phyloP scores from a whole-genome alignment of 768 basidiomycete species.

The Mycena capillaripes region DNA sequence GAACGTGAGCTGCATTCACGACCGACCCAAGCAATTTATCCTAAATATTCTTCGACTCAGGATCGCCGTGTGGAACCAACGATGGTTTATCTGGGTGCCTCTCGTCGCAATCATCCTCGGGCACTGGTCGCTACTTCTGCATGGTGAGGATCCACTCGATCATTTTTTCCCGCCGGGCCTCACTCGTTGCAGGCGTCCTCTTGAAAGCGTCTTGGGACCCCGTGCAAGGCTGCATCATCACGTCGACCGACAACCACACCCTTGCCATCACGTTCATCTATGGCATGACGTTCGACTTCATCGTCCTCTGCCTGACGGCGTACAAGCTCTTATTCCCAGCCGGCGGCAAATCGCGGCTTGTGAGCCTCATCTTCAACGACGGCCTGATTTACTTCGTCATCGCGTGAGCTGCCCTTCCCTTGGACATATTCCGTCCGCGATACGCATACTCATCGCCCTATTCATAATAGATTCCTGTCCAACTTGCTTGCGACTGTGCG shows the following conservation, averaged over 20 bases:
- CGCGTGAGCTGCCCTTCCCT: slow-evolving; percentile 61
- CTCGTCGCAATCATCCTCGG: slow-evolving; percentile 71
- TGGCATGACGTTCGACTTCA: slow-evolving; percentile 79
- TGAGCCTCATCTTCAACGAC: slow-evolving; percentile 78
- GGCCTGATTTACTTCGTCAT: slow-evolving; percentile 81
- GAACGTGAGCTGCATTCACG: slow-evolving; percentile 63
- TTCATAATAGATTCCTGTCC: slow-evolving; percentile 67
- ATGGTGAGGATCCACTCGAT: slow-evolving; percentile 56
- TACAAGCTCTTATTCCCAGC: slow-evolving; percentile 68
- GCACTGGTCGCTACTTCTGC: slow-evolving; percentile 80
- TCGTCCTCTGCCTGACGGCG: slow-evolving; percentile 71
- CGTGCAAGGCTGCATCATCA: slow-evolving; percentile 68
- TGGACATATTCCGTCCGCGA: slow-evolving; percentile 20
- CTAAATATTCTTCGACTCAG: slow-evolving; percentile 47
- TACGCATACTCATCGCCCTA: slow-evolving; percentile 32
- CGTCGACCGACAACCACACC: slow-evolving; percentile 67
- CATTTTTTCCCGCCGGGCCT: not conserved
- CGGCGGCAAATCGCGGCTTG: slow-evolving; percentile 66
- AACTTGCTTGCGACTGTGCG: slow-evolving; percentile 70
- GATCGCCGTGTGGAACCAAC: slow-evolving; percentile 80
- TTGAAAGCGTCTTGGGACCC: slow-evolving; percentile 71
- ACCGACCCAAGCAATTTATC: slow-evolving; percentile 2
- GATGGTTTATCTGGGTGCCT: slow-evolving; percentile 64
- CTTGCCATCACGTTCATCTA: slow-evolving; percentile 81
- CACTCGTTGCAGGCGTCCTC: slow-evolving; percentile 60